phyloP scores from a whole-genome alignment of 2,329 filamentous ascomycete genomes.

The Fusarium sororula region DNA sequence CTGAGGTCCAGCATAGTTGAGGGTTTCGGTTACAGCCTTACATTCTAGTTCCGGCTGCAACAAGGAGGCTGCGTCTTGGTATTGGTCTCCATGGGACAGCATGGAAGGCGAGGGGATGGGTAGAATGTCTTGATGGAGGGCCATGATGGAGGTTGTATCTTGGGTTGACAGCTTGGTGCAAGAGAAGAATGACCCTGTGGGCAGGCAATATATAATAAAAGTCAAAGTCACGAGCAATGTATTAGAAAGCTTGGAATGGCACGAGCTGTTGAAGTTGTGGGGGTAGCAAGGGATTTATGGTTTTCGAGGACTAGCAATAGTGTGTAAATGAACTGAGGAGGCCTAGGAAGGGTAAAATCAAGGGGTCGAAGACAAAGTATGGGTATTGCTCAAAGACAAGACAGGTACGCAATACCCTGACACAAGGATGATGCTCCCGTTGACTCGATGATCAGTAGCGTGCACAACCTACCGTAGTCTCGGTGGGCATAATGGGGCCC shows the following conservation, averaged over 20 bases:
- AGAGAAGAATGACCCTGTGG: background rate
- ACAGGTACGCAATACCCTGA: conserved; percentile 27
- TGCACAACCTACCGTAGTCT: conserved; percentile 40
- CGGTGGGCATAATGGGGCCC: conserved; percentile 33
- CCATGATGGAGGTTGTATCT: conserved; percentile 14
- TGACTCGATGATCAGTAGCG: conserved; percentile 42
- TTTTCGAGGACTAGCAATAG: conserved; percentile 38
- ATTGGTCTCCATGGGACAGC: background rate
- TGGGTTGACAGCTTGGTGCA: background rate
- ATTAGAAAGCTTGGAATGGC: conserved; percentile 20
- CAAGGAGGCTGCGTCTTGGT: background rate
- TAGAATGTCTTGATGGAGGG: conserved; percentile 5
- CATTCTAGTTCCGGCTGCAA: background rate
- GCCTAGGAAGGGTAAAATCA: conserved; percentile 35
- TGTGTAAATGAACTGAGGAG: conserved; percentile 25
- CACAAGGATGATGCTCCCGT: conserved; percentile 34
- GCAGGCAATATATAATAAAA: background rate
- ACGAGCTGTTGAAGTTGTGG: conserved; percentile 35
- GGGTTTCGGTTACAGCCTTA: background rate
- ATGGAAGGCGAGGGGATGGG: background rate
- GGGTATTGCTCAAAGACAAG: conserved; percentile 29
- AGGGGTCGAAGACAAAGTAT: conserved; percentile 33
- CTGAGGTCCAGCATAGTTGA: background rate
- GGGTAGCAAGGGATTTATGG: conserved; percentile 47
- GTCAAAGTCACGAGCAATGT: conserved; percentile 17